Evolutionary conservation across 1,139 yeast species (phyloP).

Genomic region (Pichiaceae sp.): DNA sequence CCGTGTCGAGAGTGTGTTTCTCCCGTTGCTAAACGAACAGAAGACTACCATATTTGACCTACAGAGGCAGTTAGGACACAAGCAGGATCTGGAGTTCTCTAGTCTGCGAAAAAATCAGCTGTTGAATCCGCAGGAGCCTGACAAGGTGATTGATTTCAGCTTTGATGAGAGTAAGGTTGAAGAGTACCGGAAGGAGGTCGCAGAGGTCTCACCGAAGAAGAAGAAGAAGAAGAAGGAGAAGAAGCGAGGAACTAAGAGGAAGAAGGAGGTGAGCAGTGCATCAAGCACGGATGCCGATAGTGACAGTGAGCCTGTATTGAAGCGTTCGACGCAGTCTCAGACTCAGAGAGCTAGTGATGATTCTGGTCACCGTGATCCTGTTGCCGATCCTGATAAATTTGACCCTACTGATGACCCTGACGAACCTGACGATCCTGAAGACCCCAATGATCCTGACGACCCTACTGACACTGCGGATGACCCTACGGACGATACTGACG

Average conservation of each 20-base stretch:
- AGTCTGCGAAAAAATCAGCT: slow-evolving; percentile 8
- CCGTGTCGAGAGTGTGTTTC: slow-evolving; percentile 7
- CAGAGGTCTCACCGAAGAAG: slow-evolving; percentile 11
- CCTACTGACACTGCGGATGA: background rate
- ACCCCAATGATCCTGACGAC: background rate
- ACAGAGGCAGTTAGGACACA: slow-evolving; percentile 1
- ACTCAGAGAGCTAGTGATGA: too few species aligned
- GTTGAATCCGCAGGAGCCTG: slow-evolving; percentile 11
- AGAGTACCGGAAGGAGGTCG: slow-evolving; percentile 11
- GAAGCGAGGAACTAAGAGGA: background rate
- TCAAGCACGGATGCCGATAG: too few species aligned
- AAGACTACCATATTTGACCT: slow-evolving; percentile 8
- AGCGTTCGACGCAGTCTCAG: background rate
- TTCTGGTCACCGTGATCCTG: too few species aligned
- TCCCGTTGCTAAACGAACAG: slow-evolving; percentile 14
- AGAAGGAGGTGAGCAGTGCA: background rate
- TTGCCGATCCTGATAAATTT: too few species aligned
- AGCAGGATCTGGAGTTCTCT: slow-evolving; percentile 7
- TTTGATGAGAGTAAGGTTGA: slow-evolving; percentile 14
- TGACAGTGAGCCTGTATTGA: background rate
- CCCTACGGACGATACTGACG: background rate
- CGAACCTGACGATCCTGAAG: background rate
- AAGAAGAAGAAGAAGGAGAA: slow-evolving; percentile 2
- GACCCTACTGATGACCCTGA: background rate
- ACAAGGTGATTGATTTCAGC: slow-evolving; percentile 9